phyloP scores from a whole-genome alignment of 2,329 filamentous ascomycete species.

The Penicillium glabrum region DNA sequence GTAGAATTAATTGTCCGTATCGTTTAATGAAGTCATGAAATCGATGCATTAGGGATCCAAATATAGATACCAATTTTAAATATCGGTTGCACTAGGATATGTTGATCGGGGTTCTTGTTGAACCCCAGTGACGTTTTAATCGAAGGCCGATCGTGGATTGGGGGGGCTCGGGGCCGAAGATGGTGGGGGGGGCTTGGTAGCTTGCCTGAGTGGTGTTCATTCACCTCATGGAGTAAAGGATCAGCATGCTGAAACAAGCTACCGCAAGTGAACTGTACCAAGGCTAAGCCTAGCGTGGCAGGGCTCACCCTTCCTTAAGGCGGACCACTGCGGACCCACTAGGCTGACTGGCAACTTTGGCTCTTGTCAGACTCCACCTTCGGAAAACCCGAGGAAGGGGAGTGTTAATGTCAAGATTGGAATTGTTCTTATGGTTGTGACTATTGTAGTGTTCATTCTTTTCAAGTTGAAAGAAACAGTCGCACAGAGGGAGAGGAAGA shows the following conservation, averaged over 20 bases:
- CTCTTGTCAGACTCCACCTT: background rate
- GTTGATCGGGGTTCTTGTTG: slow-evolving; percentile 1
- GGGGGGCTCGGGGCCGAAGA: slow-evolving; percentile 3
- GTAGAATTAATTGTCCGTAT: background rate
- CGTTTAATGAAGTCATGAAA: background rate
- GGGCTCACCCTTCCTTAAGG: slow-evolving; percentile 7
- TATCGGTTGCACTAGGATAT: background rate
- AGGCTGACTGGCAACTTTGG: slow-evolving; percentile 14
- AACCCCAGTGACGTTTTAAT: slow-evolving; percentile 4
- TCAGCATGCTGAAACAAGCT: slow-evolving; percentile 21
- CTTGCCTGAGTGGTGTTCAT: slow-evolving; percentile 1
- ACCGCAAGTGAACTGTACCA: slow-evolving; percentile 3
- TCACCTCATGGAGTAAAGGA: slow-evolving; percentile 11
- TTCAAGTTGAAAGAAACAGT: background rate
- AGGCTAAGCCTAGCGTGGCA: slow-evolving; percentile 1
- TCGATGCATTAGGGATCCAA: background rate
- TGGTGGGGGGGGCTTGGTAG: background rate
- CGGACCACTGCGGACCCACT: slow-evolving; percentile 13
- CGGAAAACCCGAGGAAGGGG: background rate
- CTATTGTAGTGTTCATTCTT: background rate
- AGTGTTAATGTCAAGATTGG: background rate
- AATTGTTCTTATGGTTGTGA: background rate
- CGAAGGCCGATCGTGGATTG: background rate
- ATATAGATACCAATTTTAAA: background rate
- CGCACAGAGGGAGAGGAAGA: background rate